Percentiles rank a stretch among this genome's conserved stretches.
Conservation (phyloP, 768 basidiomycete genomes). For the Russula ochroleuca region DNA sequence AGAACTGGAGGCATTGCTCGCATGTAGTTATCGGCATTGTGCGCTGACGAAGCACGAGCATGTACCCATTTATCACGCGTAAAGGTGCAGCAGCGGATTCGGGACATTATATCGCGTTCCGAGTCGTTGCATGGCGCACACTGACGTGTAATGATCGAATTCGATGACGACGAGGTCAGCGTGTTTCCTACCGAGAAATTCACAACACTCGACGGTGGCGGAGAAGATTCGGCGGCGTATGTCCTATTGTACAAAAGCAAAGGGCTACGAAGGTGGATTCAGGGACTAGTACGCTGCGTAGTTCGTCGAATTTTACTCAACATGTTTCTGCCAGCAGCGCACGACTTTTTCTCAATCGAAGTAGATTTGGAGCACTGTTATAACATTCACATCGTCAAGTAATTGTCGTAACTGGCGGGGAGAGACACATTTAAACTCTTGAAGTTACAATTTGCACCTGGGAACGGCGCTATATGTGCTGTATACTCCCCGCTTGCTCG, state of each 20-base stretch:
- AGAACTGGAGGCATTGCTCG: conserved; percentile 60
- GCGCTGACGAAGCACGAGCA: conserved; percentile 5
- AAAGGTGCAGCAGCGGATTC: conserved; percentile 94
- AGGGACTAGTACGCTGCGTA: conserved; percentile 7
- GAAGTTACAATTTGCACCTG: background rate
- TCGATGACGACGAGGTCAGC: conserved; percentile 93
- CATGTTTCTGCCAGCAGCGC: background rate
- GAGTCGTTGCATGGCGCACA: conserved; percentile 42
- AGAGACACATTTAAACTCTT: background rate
- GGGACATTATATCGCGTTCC: conserved; percentile 95
- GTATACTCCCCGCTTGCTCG: too few species aligned
- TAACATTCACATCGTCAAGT: background rate
- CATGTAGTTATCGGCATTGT: conserved; percentile 7
- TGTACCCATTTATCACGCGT: conserved; percentile 91
- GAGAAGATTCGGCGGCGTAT: conserved; percentile 85
- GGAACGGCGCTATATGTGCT: too few species aligned
- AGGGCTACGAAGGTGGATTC: conserved; percentile 29
- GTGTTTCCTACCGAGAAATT: conserved; percentile 83
- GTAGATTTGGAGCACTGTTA: background rate
- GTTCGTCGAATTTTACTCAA: conserved; percentile 12
- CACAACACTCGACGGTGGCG: conserved; percentile 82
- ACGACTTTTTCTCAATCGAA: background rate
- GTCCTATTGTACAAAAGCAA: conserved; percentile 81
- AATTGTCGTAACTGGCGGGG: background rate
- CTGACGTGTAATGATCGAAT: conserved; percentile 63